Base-by-base conservation (phyloP, 768 basidiomycete species). In the Dentipellis fragilis region DNA sequence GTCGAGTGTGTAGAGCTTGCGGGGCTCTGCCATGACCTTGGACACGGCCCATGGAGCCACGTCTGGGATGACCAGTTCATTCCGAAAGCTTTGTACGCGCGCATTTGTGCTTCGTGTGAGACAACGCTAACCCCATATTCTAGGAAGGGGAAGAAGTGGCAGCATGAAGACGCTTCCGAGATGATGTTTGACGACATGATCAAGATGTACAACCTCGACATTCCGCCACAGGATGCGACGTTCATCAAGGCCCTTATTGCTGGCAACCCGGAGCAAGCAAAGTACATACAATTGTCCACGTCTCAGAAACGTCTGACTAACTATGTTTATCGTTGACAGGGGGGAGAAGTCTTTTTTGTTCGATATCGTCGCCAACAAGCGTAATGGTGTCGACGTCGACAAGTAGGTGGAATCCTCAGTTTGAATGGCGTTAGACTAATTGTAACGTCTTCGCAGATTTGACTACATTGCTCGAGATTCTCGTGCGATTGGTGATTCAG, bases 21-120 rank as follows among this genome's bases (percentile, higher is more conserved):
- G 0, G 90, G 88, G 0, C 72, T 91, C 2, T 90, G 89, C 55
- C 90, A 92, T 61, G 89, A 92, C 66, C 78, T 92, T 3, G 89
- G 88, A 0, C 89, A 91, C 62, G 90, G 90, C 0, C 89, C 89
- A 0, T 91, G 86, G 83, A 85, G 82, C 57, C 90, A 93, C 66
- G 84, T 92, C 8, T 93, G 87, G 84, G 89, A 93, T 59, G 69
- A 71, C 7, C 63, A 73, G 52, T 90, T 89, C 66, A 89, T 93
- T 52, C 87, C 87, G 0, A 55, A 62, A 4, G 82, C 80, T 1
- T 59, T 80, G 89, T 89, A 63, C 62, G 80, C 74, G n/a, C n/a
- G n/a, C n/a, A n/a, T n/a, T n/a, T 17, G 1, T 7, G 14, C 21
- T 1, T 11, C n/a, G n/a, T 37, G 37, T 46, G 14, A 10, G 49